Evolutionary conservation across 768 basidiomycete genomes (phyloP), one percentile per base, ranked within the genome.

Genomic region (Dacryopinax spathularia): DNA sequence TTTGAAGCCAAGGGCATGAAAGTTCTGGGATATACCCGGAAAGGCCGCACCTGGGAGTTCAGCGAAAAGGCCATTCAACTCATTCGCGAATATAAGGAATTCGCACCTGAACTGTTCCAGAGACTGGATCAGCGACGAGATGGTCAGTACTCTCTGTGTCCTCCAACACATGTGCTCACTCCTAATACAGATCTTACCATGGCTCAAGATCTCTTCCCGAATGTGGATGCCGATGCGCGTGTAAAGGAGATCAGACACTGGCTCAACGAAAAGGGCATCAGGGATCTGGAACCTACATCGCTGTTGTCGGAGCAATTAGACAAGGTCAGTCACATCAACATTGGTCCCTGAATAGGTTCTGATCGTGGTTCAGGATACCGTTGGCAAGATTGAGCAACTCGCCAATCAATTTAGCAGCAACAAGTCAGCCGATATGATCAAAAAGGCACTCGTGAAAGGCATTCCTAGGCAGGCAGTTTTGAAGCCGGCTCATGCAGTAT

Each of bases 1-100:
- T 99, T 96, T 66, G 96, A 99, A 70, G 89, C 84, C 13, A 98
- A 96, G 75, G 82, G 85, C 10, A 73, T 92, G 69, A 99, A 98
- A 75, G 96, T 99, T 1, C 79, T 96, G 44, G 89, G 90, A 66
- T 97, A 96, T 74, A 87, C 92, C 6, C 81, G 84, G 65, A 94
- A 95, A 75, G 87, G 86, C 9, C 77, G 85, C 7, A 79, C 83
- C 34, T 99, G 95, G 96, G 94, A 99, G 71, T 98, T 88, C 70
- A 95, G 91, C 69, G 83, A 91, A 65, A 89, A 86, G 71, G 87
- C 95, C 0, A 75, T 94, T 36, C 78, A 86, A 27, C 80, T 97
- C 18, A 82, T 97, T 63, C 78, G 77, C 37, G 86, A 92, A 63
- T 99, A 98, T 77, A 88, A 88, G 81, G 87, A 80, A 56, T 98